phyloP scores from a whole-genome alignment of 2,329 filamentous ascomycete species.

The Fusarium sp. region DNA sequence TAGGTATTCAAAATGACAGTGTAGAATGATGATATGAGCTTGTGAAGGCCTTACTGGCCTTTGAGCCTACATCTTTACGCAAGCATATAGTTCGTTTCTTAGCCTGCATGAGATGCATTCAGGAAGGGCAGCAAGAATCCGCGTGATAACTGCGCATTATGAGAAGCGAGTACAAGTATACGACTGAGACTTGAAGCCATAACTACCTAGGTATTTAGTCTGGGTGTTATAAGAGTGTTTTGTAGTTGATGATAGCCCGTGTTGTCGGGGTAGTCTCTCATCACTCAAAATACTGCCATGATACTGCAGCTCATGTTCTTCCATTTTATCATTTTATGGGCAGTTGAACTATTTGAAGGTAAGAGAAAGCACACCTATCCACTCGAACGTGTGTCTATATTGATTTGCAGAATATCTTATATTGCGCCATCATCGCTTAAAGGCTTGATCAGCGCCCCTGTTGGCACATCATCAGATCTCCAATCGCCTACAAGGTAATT shows the following conservation, averaged over 20 bases:
- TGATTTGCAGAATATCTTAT: too few species aligned
- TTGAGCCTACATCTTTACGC: neutral
- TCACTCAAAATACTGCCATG: neutral
- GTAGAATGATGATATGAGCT: neutral
- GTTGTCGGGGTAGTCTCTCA: neutral
- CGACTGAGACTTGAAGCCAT: too few species aligned
- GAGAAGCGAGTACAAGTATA: neutral
- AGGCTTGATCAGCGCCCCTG: neutral
- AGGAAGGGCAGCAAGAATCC: neutral
- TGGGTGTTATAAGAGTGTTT: neutral
- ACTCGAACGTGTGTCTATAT: neutral
- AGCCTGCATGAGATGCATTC: neutral
- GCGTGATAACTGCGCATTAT: neutral
- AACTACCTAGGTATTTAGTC: neutral
- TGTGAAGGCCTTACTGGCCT: neutral
- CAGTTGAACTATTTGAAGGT: neutral
- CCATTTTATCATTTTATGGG: neutral
- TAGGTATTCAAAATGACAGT: neutral
- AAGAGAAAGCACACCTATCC: neutral
- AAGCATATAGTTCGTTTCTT: neutral
- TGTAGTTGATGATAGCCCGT: neutral
- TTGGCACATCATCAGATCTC: neutral
- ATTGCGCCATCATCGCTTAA: neutral
- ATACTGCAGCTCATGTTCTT: neutral
- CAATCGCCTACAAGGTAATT: neutral